phyloP scores from a whole-genome alignment of 768 basidiomycete species.

The Epithele typhae region DNA sequence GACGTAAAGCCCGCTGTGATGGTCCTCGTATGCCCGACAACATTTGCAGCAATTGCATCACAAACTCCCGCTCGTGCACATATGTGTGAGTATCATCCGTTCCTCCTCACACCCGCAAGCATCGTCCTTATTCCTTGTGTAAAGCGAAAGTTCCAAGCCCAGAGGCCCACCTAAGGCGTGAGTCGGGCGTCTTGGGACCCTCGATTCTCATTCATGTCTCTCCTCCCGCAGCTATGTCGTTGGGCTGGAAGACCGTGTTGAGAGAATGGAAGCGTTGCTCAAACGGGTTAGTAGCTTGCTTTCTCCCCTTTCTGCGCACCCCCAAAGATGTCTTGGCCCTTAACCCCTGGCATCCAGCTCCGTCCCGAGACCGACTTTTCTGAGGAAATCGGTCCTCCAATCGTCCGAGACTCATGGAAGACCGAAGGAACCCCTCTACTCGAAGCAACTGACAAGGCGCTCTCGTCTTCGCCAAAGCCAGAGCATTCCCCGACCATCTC shows the following conservation, averaged over 20 bases:
- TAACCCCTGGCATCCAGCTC: conserved; percentile 36
- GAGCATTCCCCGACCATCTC: conserved; percentile 4
- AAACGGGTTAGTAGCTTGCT: conserved; percentile 30
- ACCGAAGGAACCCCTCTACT: conserved; percentile 20
- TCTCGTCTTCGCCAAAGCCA: conserved; percentile 4
- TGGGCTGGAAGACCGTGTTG: conserved; percentile 32
- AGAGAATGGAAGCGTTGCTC: conserved; percentile 33
- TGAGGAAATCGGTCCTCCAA: conserved; percentile 55
- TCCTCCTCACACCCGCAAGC: background rate
- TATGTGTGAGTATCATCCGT: conserved; percentile 27
- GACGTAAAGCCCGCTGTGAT: conserved; percentile 30
- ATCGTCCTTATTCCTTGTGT: background rate
- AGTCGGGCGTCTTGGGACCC: conserved; percentile 12
- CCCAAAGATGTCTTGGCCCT: background rate
- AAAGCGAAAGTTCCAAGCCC: conserved; percentile 33
- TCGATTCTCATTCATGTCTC: background rate
- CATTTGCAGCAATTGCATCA: conserved; percentile 34
- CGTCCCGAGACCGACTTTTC: conserved; percentile 60
- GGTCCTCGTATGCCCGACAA: conserved; percentile 30
- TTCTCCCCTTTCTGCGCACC: conserved; percentile 2
- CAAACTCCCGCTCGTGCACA: conserved; percentile 28
- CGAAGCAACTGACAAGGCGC: conserved; percentile 9
- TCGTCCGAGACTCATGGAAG: conserved; percentile 66
- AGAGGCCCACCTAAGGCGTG: conserved; percentile 37
- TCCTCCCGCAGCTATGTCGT: conserved; percentile 26